These are phyloP conservation scores for Nakazawaea ishiwadae DNA, from an alignment of 805 yeast genomes.

Conservation along the genomic window DNA sequence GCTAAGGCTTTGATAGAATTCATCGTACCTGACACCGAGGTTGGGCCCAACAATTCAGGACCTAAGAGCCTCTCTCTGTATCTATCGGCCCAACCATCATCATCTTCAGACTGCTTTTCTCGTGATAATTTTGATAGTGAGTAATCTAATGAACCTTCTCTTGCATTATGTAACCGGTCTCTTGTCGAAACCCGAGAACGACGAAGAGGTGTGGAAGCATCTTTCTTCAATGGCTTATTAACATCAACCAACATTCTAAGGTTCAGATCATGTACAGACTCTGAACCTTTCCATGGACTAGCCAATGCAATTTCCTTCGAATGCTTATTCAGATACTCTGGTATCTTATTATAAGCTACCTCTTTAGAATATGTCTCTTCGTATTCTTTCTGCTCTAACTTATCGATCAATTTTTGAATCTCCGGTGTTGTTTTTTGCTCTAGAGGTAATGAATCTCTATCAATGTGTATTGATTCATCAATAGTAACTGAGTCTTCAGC, in stretches of 20 bases:
- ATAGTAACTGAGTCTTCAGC: constrained; percentile 36
- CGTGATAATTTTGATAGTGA: constrained; percentile 33
- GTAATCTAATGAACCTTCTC: constrained; percentile 65
- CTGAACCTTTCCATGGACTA: constrained; percentile 58
- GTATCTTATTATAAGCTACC: constrained; percentile 37
- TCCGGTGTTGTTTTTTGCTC: constrained; percentile 11
- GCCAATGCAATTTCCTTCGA: constrained; percentile 44
- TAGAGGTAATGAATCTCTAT: constrained; percentile 21
- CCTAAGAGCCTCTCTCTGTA: constrained; percentile 63
- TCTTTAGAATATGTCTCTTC: constrained; percentile 34
- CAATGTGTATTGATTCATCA: constrained; percentile 32
- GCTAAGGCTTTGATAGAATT: constrained; percentile 65
- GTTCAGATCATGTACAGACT: constrained; percentile 38
- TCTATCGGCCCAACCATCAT: constrained; percentile 48
- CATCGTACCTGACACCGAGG: constrained; percentile 37
- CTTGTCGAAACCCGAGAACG: constrained; percentile 19
- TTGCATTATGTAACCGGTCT: constrained; percentile 51
- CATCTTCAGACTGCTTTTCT: constrained; percentile 29
- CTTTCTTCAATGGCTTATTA: constrained; percentile 31
- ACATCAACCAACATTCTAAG: constrained; percentile 54
- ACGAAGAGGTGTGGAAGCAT: too few relatives aligned
- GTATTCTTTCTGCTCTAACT: constrained; percentile 29
- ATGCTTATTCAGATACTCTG: constrained; percentile 38
- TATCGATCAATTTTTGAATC: constrained; percentile 23
- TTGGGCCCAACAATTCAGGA: constrained; percentile 42